Evolutionary conservation across 1,139 yeast genomes (phyloP), one percentile per base, ranked within the genome.

Genomic region (Sporopachydermia cereana): DNA sequence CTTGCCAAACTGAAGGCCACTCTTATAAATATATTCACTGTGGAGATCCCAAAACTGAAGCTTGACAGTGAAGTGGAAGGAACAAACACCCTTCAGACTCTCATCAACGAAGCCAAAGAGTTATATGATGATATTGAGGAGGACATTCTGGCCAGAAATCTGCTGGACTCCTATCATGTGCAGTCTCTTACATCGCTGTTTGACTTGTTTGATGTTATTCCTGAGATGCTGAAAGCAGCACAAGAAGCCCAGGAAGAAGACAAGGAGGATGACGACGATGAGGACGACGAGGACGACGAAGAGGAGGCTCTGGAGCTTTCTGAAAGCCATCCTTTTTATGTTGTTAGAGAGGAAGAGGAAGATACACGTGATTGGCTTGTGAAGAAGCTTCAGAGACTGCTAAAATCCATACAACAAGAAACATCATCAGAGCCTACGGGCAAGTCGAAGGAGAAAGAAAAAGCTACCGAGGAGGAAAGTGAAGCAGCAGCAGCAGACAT

Each of bases 151-250:
- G 57, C 55, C 12, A 57, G 55, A 4, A 55, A 52, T 30, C 49
- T 52, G 24, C 53, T 45, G 22, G 51, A 46, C 2, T 36, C 25
- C 7, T 47, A 45, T 3, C 45, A 39, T 20, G 50, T 50, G 7
- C 65, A 63, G 41, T 66, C 65, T 43, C 53, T 59, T 27, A 58
- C 64, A 27, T 59, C 66, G 46, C 69, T 79, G 2, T 59, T 63
- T 20, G 83, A 77, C 46, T 83, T 68, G 54, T 77, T 83, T 48
- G 73, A 72, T 21, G 84, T 83, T 23, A 83, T 94, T 1, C 50
- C 82, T 34, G 96, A 86, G 48, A 72, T 95, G 50, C 67, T 77
- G 18, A 74, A 72, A 3, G 57, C 67, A 16, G 96, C 95, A 0
- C 63, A 79, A 45, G 74, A 69, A 5, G 57, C 62, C 27, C 78